Evolutionary conservation across 108 stramenopile genomes (phyloP), one percentile per base, ranked within the genome.

Genomic region (Nitzschia sp.): DNA sequence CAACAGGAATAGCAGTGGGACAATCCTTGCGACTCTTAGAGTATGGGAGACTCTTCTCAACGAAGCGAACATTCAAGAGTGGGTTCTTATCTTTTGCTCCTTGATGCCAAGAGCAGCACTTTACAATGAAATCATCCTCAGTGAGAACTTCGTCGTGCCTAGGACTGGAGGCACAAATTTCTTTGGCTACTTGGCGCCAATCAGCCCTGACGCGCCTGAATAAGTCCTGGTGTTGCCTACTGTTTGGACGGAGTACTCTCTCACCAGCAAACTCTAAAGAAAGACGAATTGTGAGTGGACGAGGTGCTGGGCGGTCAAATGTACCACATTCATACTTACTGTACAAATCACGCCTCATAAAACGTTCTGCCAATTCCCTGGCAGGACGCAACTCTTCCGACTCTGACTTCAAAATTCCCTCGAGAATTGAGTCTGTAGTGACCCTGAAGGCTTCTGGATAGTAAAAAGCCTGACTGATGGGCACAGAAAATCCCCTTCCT

Each of bases 71-170:
- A 56, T 50, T 63, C 38, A 63, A 42, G 6, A 92, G 67, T 56
- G 94, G 94, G 66, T 95, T 89, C 8, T 71, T 52, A 6, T 63
- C 64, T 48, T 83, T 84, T 59, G 63, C 70, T 39, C 94, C 94
- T 57, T 87, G 80, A 58, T 95, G 87, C 46, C 87, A 84, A 10
- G 60, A 53, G 25, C 64, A 65, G 56, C 79, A 79, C 25, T 89
- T 77, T 10, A 92, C 80, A 53, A 94, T 80, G 26, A 92, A 74
- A 54, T 89, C 86, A 46, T 83, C 72, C 26, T 20, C 8, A 37
- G 67, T 53, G n/a, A 44, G 19, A 7, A 26, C 26, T 19, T 44
- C 54, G 39, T 41, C 48, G 46, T 83, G 69, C 10, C 11, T 50
- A 6, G 65, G 69, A 48, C 54, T 57, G 12, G 57, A 11, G n/a